phyloP scores from a whole-genome alignment of 306 rosid genomes.

The Pterocarpus macrocarpus region DNA sequence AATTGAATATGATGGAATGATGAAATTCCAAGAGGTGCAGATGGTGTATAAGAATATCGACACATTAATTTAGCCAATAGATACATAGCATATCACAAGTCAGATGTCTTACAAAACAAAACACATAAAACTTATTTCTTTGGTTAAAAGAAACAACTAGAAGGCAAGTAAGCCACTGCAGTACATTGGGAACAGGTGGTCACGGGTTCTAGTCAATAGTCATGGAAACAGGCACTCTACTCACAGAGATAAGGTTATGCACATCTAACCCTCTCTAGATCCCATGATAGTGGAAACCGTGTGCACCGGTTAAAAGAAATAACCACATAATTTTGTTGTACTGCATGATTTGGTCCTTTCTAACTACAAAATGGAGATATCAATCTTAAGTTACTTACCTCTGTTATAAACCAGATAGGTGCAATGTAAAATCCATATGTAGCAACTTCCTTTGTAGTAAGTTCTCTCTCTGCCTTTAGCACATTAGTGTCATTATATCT shows the following conservation, averaged over 20 bases:
- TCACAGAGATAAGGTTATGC: background rate
- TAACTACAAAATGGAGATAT: slow-evolving; percentile 17
- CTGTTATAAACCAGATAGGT: slow-evolving; percentile 94
- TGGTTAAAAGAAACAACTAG: background rate
- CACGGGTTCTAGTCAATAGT: background rate
- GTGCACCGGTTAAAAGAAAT: background rate
- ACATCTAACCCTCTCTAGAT: background rate
- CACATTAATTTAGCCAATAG: background rate
- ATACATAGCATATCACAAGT: background rate
- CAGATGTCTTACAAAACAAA: background rate
- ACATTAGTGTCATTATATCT: slow-evolving; percentile 60
- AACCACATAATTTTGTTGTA: slow-evolving; percentile 25
- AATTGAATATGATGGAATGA: background rate
- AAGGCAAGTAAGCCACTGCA: background rate
- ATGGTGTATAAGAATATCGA: background rate
- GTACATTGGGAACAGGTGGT: background rate
- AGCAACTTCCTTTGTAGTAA: slow-evolving; percentile 77
- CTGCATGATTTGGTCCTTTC: slow-evolving; percentile 29
- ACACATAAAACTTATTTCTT: background rate
- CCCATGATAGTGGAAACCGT: background rate
- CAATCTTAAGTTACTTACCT: slow-evolving; percentile 64
- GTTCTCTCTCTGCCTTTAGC: slow-evolving; percentile 61
- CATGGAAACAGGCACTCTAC: background rate
- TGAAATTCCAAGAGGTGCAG: background rate
- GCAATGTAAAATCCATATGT: slow-evolving; percentile 89